phyloP scores from a whole-genome alignment of 2,329 filamentous ascomycete species.

The Fusarium annulatum region DNA sequence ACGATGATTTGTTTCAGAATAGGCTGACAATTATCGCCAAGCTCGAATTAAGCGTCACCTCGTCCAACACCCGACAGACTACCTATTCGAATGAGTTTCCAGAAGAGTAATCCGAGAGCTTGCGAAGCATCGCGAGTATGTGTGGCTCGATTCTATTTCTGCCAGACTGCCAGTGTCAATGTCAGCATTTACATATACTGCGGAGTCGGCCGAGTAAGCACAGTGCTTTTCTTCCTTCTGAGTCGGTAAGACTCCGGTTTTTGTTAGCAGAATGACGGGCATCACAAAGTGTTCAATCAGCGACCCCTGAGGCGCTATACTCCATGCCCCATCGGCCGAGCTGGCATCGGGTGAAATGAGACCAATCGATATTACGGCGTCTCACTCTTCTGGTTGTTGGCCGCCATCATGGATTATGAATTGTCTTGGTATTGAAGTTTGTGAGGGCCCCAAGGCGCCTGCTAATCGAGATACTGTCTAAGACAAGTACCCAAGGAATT shows the following conservation, averaged over 20 bases:
- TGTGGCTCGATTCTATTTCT: slow-evolving; percentile 16
- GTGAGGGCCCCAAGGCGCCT: slow-evolving; percentile 16
- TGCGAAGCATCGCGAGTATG: not conserved
- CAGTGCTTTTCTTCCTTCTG: slow-evolving; percentile 20
- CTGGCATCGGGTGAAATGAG: slow-evolving; percentile 32
- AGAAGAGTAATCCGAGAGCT: not conserved
- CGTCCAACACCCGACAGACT: not conserved
- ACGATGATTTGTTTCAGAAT: slow-evolving; percentile 7
- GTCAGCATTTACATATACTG: slow-evolving; percentile 22
- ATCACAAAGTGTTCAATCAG: slow-evolving; percentile 14
- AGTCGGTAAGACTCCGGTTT: slow-evolving; percentile 23
- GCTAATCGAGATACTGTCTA: slow-evolving; percentile 14
- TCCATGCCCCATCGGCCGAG: slow-evolving; percentile 34
- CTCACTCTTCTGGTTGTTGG: slow-evolving; percentile 16
- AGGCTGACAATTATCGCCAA: not conserved
- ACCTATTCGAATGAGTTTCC: not conserved
- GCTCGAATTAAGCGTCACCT: not conserved
- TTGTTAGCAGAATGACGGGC: slow-evolving; percentile 25
- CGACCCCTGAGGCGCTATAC: slow-evolving; percentile 38
- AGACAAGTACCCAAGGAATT: slow-evolving; percentile 19
- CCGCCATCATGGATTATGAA: slow-evolving; percentile 34
- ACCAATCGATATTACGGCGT: slow-evolving; percentile 22
- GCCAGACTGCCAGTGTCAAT: not conserved
- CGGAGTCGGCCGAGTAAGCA: slow-evolving; percentile 40
- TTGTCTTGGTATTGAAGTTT: slow-evolving; percentile 15